phyloP scores from a whole-genome alignment of 1,284 basidiomycete genomes.

The Hemileia vastatrix region DNA sequence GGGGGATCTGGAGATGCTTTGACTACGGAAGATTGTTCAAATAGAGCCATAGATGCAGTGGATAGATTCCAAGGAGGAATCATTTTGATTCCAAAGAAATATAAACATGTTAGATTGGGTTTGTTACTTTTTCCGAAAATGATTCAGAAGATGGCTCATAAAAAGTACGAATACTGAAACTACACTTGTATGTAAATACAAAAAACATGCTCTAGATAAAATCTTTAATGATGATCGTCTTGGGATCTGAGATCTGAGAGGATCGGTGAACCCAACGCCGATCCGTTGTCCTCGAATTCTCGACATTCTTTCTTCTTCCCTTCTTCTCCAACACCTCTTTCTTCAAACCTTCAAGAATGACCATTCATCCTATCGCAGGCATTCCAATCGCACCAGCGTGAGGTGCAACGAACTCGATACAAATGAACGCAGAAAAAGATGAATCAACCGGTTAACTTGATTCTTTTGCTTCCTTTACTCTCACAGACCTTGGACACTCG shows the following conservation, averaged over 20 bases:
- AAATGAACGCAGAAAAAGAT: not conserved
- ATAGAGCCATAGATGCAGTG: conserved; percentile 29
- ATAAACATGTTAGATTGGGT: conserved; percentile 27
- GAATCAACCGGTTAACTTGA: not conserved
- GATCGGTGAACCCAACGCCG: too few relatives aligned
- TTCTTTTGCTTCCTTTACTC: not conserved
- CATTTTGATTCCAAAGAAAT: conserved; percentile 28
- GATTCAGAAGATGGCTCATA: conserved; percentile 20
- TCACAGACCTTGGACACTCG: not conserved
- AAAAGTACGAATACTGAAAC: conserved; percentile 26
- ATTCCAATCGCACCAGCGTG: not conserved
- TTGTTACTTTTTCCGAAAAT: conserved; percentile 25
- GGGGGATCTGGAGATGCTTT: conserved; percentile 28
- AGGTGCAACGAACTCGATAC: not conserved
- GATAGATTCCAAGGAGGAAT: conserved; percentile 29
- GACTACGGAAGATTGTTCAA: conserved; percentile 27
- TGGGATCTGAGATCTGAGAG: too few relatives aligned
- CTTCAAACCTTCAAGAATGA: not conserved
- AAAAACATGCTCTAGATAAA: not conserved
- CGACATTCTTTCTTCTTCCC: not conserved
- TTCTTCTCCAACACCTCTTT: too few relatives aligned
- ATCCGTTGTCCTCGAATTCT: too few relatives aligned
- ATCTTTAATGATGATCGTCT: not conserved
- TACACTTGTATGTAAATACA: too few relatives aligned
- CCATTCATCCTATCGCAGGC: not conserved